These are phyloP conservation scores for Triticum aestivum DNA, from an alignment of 176 grass and related monocot species.

Conservation along the genomic window DNA sequence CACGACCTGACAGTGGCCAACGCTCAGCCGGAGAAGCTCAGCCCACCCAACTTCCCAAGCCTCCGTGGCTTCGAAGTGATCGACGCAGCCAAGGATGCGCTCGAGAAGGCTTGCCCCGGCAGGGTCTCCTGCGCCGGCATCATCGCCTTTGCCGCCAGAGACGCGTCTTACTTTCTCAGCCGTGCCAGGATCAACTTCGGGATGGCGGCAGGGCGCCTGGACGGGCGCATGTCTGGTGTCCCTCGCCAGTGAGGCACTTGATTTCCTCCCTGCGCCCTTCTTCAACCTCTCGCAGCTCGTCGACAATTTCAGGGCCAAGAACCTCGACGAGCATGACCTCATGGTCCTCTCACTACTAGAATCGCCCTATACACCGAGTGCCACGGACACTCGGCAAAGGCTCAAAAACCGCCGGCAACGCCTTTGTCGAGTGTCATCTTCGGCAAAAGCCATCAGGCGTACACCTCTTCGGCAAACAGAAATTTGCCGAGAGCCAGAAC, in stretches of 20 bases:
- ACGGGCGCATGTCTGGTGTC: conserved; percentile 35
- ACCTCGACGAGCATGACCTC: conserved; percentile 35
- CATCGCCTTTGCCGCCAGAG: conserved; percentile 46
- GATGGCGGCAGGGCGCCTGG: conserved; percentile 31
- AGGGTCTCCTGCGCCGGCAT: conserved; percentile 47
- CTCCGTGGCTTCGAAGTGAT: conserved; percentile 66
- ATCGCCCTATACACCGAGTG: no score
- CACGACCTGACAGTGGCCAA: conserved; percentile 20
- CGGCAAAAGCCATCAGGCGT: no score
- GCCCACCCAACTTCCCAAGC: conserved; percentile 43
- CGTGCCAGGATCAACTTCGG: neutral
- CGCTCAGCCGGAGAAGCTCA: conserved; percentile 38
- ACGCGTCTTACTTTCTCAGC: conserved; percentile 47
- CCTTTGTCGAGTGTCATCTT: no score
- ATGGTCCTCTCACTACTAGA: neutral
- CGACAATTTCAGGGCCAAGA: conserved; percentile 38
- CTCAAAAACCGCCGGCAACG: no score
- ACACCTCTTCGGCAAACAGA: no score
- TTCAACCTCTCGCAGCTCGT: conserved; percentile 24
- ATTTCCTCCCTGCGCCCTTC: neutral
- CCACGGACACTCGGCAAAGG: no score
- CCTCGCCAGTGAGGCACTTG: conserved; percentile 1
- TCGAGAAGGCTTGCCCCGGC: conserved; percentile 29
- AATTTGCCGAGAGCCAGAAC: no score
- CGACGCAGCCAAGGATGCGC: conserved; percentile 34